Conservation (phyloP, 1,139 yeast species). For the Eremothecium sinecaudum region DNA sequence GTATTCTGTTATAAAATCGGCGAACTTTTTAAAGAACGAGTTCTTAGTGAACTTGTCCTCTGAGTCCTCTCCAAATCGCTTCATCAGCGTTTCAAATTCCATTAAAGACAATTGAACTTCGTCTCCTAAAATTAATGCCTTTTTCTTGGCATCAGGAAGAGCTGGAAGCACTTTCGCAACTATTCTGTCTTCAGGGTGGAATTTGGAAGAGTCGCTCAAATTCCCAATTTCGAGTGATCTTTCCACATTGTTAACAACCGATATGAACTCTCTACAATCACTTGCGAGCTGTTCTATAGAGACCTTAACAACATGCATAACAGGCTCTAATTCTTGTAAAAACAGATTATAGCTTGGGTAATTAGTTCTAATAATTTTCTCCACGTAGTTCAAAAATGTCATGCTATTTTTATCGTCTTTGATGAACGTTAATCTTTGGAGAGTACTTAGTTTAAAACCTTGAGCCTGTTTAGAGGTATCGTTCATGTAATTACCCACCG, state of each 20-base stretch:
- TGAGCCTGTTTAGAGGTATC: conserved; percentile 70
- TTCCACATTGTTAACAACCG: conserved; percentile 57
- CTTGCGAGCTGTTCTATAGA: conserved; percentile 57
- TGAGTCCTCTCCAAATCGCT: conserved; percentile 70
- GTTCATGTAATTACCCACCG: conserved; percentile 81
- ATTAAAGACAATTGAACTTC: conserved; percentile 54
- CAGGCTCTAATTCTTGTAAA: conserved; percentile 49
- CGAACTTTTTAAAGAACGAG: conserved; percentile 57
- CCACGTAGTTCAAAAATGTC: conserved; percentile 74
- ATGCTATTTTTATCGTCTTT: conserved; percentile 70
- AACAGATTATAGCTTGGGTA: conserved; percentile 58
- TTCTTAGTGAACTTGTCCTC: conserved; percentile 58
- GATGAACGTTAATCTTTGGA: conserved; percentile 66
- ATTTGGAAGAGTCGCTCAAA: conserved; percentile 61
- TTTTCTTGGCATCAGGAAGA: conserved; percentile 59
- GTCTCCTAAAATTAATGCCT: conserved; percentile 53
- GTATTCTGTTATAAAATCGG: conserved; percentile 56
- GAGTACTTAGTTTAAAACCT: conserved; percentile 67
- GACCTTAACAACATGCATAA: conserved; percentile 51
- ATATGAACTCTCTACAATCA: conserved; percentile 53
- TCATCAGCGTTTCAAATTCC: conserved; percentile 63
- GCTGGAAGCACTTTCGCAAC: conserved; percentile 53
- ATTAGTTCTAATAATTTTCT: conserved; percentile 55
- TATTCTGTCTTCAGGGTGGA: conserved; percentile 65
- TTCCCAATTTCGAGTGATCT: conserved; percentile 67